These are phyloP conservation scores for Pecoramyces ruminantium DNA, from an alignment of 192 early-diverging fungal species.

Conservation along the genomic window DNA sequence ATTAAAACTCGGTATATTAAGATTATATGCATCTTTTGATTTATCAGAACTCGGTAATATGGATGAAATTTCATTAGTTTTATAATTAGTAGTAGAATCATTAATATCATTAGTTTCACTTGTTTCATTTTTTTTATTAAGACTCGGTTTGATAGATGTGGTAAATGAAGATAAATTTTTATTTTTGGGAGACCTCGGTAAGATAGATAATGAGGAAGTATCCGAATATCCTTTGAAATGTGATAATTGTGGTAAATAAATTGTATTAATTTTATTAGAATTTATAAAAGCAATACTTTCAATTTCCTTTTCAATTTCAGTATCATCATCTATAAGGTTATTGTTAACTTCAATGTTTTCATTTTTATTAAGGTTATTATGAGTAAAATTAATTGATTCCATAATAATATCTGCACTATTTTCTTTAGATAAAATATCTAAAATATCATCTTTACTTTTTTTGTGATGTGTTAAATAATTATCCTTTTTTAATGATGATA, in stretches of 20 bases:
- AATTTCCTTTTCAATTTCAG: background rate
- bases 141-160: no score
- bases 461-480: background rate
- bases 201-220: no score
- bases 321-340: background rate
- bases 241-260: background rate
- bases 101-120: no score
- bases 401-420: background rate
- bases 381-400: background rate
- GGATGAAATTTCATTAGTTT: no score
- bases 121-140: no score
- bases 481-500: background rate
- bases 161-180: no score
- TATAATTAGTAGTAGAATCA: no score
- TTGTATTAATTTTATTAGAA: background rate
- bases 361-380: background rate
- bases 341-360: background rate
- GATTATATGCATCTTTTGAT: background rate
- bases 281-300: background rate
- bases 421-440: background rate
- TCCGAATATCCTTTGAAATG: background rate
- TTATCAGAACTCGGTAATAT: background rate
- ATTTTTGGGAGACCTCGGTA: no score
- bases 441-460: background rate
- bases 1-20: background rate